Base-by-base conservation (phyloP, 2,329 filamentous ascomycete species). In the Aureobasidium sp. region DNA sequence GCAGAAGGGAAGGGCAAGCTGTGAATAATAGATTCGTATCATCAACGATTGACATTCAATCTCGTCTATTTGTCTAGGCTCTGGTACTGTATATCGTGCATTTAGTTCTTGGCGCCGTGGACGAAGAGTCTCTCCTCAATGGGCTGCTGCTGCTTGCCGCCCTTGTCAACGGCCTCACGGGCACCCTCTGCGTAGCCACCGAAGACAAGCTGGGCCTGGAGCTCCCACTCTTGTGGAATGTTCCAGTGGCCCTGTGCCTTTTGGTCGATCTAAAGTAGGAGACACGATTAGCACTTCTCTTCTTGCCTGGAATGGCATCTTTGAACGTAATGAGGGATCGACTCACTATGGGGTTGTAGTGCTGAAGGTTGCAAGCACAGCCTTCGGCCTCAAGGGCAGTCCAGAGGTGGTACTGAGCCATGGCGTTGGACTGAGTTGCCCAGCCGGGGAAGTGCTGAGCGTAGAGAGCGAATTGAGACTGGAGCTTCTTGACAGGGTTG, bases 301-400 rank as follows among this genome's bases (percentile, higher is more conserved):
- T 37, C 41, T 23, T 26, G n/a, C 20, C 20, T n/a, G n/a, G 9
- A 3, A 34, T 10, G 9, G 9, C 9, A 23, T 12, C 41, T 23
- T 3, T 5, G 10, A 9, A 44, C 10, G 9, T 5, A 13, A 6
- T 13, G 8, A 44, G 4, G 3, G 10, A 10, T 42, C 12, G 23
- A 27, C 46, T 48, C 68, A 95, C 84, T 63, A 96, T 76, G 23
- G 91, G 91, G 42, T 58, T 94, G 82, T 96, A 96, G 80, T 96
- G 91, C 82, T 96, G 91, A 59, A 96, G 82, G 81, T 92, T 96
- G 73, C 87, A 89, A 67, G 91, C 91, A 62, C 95, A 84, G 34
- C 91, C 91, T 73, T 94, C 90, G 64, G 87, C 82, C 78, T 92
- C 89, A 62, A 96, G 84, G 4, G 87, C 89, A 20, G 87, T 87